Evolutionary conservation across 257 asterid species (phyloP).

Genomic region (Solanum appendiculatum): DNA sequence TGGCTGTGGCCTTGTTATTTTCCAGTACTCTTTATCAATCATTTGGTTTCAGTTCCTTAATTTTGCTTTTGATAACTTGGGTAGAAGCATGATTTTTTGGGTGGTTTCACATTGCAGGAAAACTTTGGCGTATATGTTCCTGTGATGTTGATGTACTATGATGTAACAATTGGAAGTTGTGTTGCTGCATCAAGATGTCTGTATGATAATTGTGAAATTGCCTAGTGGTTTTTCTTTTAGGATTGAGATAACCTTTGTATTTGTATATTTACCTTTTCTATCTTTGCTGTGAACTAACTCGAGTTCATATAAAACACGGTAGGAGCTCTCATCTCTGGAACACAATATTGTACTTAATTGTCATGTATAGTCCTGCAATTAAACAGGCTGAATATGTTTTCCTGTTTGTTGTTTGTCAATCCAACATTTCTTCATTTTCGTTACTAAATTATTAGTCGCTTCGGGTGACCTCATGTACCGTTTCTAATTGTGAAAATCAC

Average conservation of each 20-base stretch:
- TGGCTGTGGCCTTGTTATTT: not conserved
- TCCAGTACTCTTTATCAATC: not conserved
- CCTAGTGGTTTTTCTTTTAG: not conserved
- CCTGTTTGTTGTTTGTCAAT: not conserved
- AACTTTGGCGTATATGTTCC: not conserved
- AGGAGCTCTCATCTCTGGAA: not conserved
- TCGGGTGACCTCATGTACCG: not conserved
- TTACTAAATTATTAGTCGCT: not conserved
- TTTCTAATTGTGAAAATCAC: not conserved
- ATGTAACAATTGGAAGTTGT: not conserved
- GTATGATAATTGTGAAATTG: not conserved
- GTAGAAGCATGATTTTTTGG: not conserved
- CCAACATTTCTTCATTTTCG: not conserved
- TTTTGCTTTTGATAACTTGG: not conserved
- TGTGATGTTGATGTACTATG: not conserved
- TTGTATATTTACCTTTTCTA: not conserved
- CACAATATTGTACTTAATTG: not conserved
- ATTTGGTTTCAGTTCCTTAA: not conserved
- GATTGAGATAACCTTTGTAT: not conserved
- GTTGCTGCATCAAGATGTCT: not conserved
- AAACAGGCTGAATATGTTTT: not conserved
- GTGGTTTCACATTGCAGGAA: not conserved
- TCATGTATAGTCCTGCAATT: not conserved
- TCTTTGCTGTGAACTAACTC: not conserved
- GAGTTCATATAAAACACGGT: not conserved